These are phyloP conservation scores for Phialemonium atrogriseum DNA, from an alignment of 2,329 filamentous ascomycete species.

Conservation along the genomic window DNA sequence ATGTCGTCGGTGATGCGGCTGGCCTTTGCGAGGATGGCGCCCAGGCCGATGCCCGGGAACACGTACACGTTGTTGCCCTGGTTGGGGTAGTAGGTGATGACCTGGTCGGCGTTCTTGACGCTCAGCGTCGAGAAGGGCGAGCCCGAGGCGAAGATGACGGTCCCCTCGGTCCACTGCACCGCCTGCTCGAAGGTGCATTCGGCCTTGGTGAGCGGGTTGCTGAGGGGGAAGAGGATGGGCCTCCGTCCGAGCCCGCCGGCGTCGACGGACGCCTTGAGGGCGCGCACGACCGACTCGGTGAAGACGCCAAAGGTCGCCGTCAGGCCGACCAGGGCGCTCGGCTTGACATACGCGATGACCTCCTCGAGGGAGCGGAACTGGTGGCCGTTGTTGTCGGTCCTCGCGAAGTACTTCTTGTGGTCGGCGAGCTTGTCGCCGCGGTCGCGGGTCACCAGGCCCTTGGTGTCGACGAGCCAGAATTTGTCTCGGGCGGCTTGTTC, in stretches of 20 bases:
- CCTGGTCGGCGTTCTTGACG: conserved; percentile 51
- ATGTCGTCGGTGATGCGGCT: conserved; percentile 85
- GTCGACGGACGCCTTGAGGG: conserved; percentile 57
- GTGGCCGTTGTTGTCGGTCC: conserved; percentile 54
- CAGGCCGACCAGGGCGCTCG: conserved; percentile 87
- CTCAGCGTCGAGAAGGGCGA: conserved; percentile 77
- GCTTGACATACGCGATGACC: conserved; percentile 90
- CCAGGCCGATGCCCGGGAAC: conserved; percentile 92
- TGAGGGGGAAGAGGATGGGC: conserved; percentile 92
- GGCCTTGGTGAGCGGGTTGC: conserved; percentile 92
- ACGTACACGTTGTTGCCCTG: conserved; percentile 88
- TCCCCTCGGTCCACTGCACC: conserved; percentile 82
- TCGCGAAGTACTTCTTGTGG: conserved; percentile 70
- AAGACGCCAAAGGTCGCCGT: conserved; percentile 93
- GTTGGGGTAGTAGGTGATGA: conserved; percentile 65
- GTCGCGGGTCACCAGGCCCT: conserved; percentile 88
- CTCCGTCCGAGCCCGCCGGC: conserved; percentile 60
- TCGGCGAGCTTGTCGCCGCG: conserved; percentile 89
- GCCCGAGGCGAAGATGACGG: conserved; percentile 87
- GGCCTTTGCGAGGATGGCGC: conserved; percentile 84
- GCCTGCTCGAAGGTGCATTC: conserved; percentile 97
- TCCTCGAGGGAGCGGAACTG: conserved; percentile 77
- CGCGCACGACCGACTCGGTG: conserved; percentile 74
- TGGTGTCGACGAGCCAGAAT: conserved; percentile 97
- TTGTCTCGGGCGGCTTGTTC: conserved; percentile 81